These are phyloP conservation scores for Kodamaea plutei DNA, from an alignment of 1,139 yeast species.

Conservation along the genomic window DNA sequence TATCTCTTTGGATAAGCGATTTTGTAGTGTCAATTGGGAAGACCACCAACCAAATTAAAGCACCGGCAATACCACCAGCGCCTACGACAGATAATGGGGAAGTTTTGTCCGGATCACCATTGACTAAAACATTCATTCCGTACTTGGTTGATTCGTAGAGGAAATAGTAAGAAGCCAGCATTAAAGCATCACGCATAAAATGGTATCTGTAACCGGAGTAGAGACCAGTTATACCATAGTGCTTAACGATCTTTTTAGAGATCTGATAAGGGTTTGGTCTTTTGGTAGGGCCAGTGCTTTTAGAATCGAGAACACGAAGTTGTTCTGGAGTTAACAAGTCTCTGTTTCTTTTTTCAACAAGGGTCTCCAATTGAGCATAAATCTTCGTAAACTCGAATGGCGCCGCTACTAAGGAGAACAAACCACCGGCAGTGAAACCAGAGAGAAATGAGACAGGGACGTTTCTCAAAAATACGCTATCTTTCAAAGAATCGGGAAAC, in stretches of 20 bases:
- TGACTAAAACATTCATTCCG: constrained; percentile 33
- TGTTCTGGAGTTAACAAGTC: neutral
- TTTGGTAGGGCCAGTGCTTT: neutral
- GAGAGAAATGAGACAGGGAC: constrained; percentile 65
- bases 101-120: constrained; percentile 24
- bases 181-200: constrained; percentile 60
- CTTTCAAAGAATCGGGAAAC: neutral
- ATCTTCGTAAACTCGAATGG: constrained; percentile 86
- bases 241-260: constrained; percentile 49
- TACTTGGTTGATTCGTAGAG: constrained; percentile 70
- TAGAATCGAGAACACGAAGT: too few relatives aligned
- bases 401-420: constrained; percentile 65
- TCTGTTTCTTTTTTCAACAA: constrained; percentile 27
- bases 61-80: constrained; percentile 82
- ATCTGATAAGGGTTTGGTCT: constrained; percentile 26
- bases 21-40: constrained; percentile 82
- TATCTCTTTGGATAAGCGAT: constrained; percentile 68
- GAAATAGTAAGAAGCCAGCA: constrained; percentile 71
- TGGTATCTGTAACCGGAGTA: constrained; percentile 75
- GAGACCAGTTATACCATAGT: constrained; percentile 60
- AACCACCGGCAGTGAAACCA: constrained; percentile 65
- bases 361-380: constrained; percentile 65
- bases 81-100: constrained; percentile 39
- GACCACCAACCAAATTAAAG: constrained; percentile 65
- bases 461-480: constrained; percentile 37